Conservation (phyloP, 2,329 filamentous ascomycete genomes). For the Fusarium sp. region DNA sequence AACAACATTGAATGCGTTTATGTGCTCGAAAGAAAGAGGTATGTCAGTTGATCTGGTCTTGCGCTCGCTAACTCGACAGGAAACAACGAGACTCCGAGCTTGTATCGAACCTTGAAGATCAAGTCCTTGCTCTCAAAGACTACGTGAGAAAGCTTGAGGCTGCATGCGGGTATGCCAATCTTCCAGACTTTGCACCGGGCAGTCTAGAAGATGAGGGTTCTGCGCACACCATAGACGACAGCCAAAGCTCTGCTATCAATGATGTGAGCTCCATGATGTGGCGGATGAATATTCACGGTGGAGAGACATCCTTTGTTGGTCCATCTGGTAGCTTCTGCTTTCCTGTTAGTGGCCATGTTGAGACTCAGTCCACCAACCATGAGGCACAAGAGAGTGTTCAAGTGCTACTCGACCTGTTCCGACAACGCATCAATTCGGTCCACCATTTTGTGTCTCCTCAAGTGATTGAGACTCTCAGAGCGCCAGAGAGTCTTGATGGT, state of each 20-base stretch:
- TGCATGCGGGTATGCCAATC: not conserved
- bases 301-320: not conserved
- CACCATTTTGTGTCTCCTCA: not conserved
- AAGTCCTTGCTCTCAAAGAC: not conserved
- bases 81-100: not conserved
- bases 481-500: not conserved
- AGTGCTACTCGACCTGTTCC: not conserved
- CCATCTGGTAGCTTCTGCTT: conserved; percentile 1
- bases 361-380: not conserved
- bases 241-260: not conserved
- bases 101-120: not conserved
- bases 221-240: not conserved
- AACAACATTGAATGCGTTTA: not conserved
- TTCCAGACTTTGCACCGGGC: not conserved
- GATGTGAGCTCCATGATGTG: not conserved
- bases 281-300: not conserved
- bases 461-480: not conserved
- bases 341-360: not conserved
- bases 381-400: not conserved
- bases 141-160: not conserved
- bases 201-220: not conserved
- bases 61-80: not conserved
- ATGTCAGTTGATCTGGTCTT: not conserved
- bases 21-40: not conserved
- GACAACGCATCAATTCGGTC: not conserved